Evolutionary conservation across 1,139 yeast species (phyloP).

Genomic region (Lodderomyces metapsilosis): DNA sequence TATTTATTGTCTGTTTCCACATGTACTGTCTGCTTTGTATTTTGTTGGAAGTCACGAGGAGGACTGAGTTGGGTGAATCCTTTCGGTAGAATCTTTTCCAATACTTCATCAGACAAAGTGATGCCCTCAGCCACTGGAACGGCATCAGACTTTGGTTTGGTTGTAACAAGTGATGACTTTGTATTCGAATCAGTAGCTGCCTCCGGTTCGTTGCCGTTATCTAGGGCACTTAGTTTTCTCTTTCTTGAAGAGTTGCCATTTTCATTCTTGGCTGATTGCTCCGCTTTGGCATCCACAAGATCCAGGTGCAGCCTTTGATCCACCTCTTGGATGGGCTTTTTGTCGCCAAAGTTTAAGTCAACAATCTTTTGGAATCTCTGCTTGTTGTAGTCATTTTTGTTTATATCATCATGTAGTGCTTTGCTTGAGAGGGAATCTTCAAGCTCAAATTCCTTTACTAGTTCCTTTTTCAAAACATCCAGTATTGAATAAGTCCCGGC

Average conservation of each 20-base stretch:
- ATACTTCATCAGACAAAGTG: constrained; percentile 46
- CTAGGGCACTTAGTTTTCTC: constrained; percentile 25
- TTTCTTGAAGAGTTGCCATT: constrained; percentile 14
- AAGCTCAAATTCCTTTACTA: constrained; percentile 23
- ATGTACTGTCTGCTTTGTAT: constrained; percentile 19
- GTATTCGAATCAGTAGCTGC: constrained; percentile 8
- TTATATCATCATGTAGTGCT: constrained; percentile 20
- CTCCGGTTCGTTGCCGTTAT: constrained; percentile 25
- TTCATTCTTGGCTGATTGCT: constrained; percentile 15
- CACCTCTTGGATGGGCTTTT: constrained; percentile 32
- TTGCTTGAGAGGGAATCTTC: constrained; percentile 21
- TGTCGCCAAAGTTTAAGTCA: constrained; percentile 22
- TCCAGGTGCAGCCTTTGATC: constrained; percentile 37
- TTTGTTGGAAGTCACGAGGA: constrained; percentile 48
- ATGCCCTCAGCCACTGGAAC: constrained; percentile 45
- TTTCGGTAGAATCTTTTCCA: constrained; percentile 53
- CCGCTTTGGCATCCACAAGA: constrained; percentile 28
- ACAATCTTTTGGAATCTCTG: constrained; percentile 24
- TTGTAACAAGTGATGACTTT: too few species aligned
- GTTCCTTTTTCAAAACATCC: constrained; percentile 22
- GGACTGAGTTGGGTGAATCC: constrained; percentile 50
- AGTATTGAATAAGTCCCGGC: constrained; percentile 37
- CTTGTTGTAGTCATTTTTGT: constrained; percentile 20
- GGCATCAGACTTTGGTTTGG: too few species aligned
- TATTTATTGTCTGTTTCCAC: constrained; percentile 15